A percentile compares a stretch with the other conserved stretches of the same genome.
Evolutionary conservation across 148 eudicot genomes (phyloP).

Genomic region (Salicornia ramosissima): DNA sequence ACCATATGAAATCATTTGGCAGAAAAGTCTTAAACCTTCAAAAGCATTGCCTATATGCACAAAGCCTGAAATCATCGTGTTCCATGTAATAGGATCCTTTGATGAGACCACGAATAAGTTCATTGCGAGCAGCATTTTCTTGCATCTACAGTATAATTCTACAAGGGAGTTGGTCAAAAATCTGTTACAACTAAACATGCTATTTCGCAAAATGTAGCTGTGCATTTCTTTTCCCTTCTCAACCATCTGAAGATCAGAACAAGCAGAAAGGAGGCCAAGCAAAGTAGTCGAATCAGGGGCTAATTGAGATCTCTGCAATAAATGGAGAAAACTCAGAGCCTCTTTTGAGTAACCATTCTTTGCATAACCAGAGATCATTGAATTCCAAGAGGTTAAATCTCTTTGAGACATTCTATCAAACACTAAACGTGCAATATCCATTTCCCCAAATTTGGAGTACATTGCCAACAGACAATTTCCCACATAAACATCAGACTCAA

Average conservation of each 20-base stretch:
- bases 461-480: conserved; percentile 27
- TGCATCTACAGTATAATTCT: conserved; percentile 27
- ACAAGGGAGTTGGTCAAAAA: conserved; percentile 21
- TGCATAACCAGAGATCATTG: conserved; percentile 25
- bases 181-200: background rate
- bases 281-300: conserved; percentile 24
- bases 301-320: conserved; percentile 11
- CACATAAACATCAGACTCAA: conserved; percentile 26
- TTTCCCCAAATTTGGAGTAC: conserved; percentile 23
- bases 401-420: conserved; percentile 36
- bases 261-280: conserved; percentile 28
- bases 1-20: conserved; percentile 26
- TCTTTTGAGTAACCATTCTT: conserved; percentile 24
- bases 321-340: conserved; percentile 11
- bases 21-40: conserved; percentile 35
- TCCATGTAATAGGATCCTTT: conserved; percentile 41
- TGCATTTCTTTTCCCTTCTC: conserved; percentile 17
- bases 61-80: conserved; percentile 35
- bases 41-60: conserved; percentile 20
- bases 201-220: conserved; percentile 10
- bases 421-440: conserved; percentile 23
- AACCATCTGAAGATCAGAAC: conserved; percentile 15
- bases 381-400: conserved; percentile 36
- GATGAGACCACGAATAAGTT: conserved; percentile 18
- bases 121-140: conserved; percentile 27